Percentiles rank a stretch among this genome's conserved stretches.
Conservation (phyloP, 805 yeast genomes). For the Metschnikowia corniflorae region DNA sequence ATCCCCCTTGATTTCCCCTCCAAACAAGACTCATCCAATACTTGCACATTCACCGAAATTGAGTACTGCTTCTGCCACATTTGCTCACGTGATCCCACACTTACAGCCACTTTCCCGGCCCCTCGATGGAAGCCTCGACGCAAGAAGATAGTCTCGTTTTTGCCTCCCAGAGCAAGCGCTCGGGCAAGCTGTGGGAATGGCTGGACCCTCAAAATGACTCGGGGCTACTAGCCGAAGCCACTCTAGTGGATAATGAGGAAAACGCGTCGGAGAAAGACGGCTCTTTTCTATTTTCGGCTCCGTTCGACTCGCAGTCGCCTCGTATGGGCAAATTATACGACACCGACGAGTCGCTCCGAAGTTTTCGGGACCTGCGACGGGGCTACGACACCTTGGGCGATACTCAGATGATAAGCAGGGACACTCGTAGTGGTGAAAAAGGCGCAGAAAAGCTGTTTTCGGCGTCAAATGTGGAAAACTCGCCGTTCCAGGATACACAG, state of each 20-base stretch:
- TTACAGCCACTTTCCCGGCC: not conserved
- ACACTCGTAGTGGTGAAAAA: not conserved
- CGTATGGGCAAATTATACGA: not conserved
- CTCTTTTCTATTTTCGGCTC: constrained; percentile 9
- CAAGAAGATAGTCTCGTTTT: constrained; percentile 31
- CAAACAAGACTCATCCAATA: no score
- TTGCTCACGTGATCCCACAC: not conserved
- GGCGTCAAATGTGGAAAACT: not conserved
- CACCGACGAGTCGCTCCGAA: not conserved
- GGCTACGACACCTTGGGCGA: constrained; percentile 10
- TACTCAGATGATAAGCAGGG: constrained; percentile 6
- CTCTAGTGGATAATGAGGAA: constrained; percentile 8
- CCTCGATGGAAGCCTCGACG: constrained; percentile 10
- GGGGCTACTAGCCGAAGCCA: constrained; percentile 2
- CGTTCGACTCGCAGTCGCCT: not conserved
- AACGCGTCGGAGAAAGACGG: constrained; percentile 6
- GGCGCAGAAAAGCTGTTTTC: constrained; percentile 4
- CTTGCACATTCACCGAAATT: no score
- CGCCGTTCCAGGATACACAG: constrained; percentile 13
- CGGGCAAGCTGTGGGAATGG: constrained; percentile 7
- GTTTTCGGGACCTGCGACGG: constrained; percentile 1
- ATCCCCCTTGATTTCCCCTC: no score
- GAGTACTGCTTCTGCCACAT: no score
- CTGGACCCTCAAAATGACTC: constrained; percentile 5
- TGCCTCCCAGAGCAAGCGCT: constrained; percentile 18